Evolutionary conservation across 306 rosid genomes (phyloP), one percentile per base, ranked within the genome.

Genomic region (Abrus pulchellus): DNA sequence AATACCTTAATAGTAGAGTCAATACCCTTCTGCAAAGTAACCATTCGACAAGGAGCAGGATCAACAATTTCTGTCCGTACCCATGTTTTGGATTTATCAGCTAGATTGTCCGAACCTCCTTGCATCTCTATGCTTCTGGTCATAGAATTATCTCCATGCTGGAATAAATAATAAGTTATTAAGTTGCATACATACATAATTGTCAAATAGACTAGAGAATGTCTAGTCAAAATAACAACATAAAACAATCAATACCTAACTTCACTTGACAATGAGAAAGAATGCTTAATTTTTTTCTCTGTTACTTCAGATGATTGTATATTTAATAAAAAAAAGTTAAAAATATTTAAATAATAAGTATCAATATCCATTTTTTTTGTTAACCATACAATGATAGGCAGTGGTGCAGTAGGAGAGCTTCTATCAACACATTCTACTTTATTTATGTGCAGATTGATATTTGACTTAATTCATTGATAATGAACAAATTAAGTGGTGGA

Each of bases 31-130:
- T 97, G 92, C 89, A 90, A 20, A 78, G 87, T 77, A 76, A 79
- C 83, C 30, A 71, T 64, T 76, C 76, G 87, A 79, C 88, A 90
- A 40, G 86, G 88, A 80, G 6, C 62, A 27, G 83, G 84, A 81
- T 87, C 90, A 86, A 84, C 77, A 82, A 90, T 84, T 82, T 91
- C 90, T 80, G 86, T 73, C 80, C 84, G 70, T 78, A 87, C 90
- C 86, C 90, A 87, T 59, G 85, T 63, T 67, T 87, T 92, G 78
- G 90, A 45, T 80, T 84, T 94, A 53, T 92, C 90, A 71, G 88
- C 63, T 78, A 73, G 83, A 60, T 90, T 89, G 27, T 84, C 96
- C 38, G 86, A 59, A n/a, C 77, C 84, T 86, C 87, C 87, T 70
- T 83, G 85, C 79, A 86, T 92, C 52, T 90, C 95, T 47, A 64